Conservation (phyloP, 2,329 filamentous ascomycete genomes). For the Nigrospora sphaerica region DNA sequence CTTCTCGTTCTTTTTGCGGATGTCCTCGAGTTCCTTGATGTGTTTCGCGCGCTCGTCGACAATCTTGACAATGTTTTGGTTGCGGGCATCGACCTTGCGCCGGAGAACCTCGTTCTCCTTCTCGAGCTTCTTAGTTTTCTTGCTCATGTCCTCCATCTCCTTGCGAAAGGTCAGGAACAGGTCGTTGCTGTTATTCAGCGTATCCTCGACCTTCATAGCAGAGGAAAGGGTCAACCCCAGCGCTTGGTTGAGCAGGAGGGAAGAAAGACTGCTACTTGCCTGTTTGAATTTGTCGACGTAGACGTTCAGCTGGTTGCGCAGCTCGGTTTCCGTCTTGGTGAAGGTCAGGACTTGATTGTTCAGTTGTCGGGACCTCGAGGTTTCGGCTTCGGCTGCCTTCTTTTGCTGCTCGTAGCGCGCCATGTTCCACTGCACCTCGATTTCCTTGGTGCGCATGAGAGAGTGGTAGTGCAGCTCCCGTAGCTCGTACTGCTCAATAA, state of each 20-base stretch:
- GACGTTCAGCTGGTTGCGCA: slow-evolving; percentile 91
- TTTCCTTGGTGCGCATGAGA: slow-evolving; percentile 85
- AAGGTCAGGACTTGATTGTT: slow-evolving; percentile 92
- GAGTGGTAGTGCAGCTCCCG: slow-evolving; percentile 92
- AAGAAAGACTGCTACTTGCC: slow-evolving; percentile 49
- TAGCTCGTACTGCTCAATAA: slow-evolving; percentile 94
- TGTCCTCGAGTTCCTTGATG: slow-evolving; percentile 69
- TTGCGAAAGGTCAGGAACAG: slow-evolving; percentile 94
- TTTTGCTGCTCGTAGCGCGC: slow-evolving; percentile 85
- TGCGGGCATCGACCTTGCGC: slow-evolving; percentile 87
- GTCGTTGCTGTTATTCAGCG: slow-evolving; percentile 96
- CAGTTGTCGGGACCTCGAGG: slow-evolving; percentile 71
- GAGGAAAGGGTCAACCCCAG: slow-evolving; percentile 8
- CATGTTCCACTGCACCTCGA: slow-evolving; percentile 89
- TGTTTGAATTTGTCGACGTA: slow-evolving; percentile 99
- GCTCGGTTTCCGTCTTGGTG: slow-evolving; percentile 89
- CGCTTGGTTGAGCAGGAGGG: slow-evolving; percentile 12
- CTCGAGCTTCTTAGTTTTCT: slow-evolving; percentile 94
- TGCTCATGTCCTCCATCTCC: slow-evolving; percentile 99
- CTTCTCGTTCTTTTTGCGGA: slow-evolving; percentile 81
- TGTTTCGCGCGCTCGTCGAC: slow-evolving; percentile 81
- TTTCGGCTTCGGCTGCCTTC: slow-evolving; percentile 78
- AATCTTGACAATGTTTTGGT: slow-evolving; percentile 94
- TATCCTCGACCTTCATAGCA: slow-evolving; percentile 81
- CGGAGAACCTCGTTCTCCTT: slow-evolving; percentile 91